phyloP scores from a whole-genome alignment of 164 flowering plant species.

The Macadamia integrifolia region DNA sequence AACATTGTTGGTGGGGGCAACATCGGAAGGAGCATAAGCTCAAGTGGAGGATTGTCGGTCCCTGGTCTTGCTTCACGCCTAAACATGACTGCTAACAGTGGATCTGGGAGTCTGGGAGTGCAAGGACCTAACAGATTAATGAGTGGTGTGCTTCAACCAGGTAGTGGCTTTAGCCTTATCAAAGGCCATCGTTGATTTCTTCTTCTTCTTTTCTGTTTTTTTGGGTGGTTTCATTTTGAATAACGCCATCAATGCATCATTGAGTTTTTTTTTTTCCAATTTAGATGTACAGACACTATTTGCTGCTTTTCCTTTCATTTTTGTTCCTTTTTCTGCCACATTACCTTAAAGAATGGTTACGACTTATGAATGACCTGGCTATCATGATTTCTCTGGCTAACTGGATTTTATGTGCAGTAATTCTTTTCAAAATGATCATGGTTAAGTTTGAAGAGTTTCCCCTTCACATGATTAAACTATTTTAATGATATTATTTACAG shows the following conservation, averaged over 20 bases:
- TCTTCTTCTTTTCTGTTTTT: too few species aligned
- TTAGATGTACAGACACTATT: too few species aligned
- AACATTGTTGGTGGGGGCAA: slow-evolving; percentile 77
- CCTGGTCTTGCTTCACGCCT: slow-evolving; percentile 80
- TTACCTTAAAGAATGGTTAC: too few species aligned
- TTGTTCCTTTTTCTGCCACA: too few species aligned
- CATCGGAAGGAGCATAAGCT: slow-evolving; percentile 55
- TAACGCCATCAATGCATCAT: not conserved
- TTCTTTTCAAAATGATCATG: not conserved
- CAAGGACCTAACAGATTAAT: slow-evolving; percentile 67
- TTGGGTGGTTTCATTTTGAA: not conserved
- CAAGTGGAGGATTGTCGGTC: slow-evolving; percentile 68
- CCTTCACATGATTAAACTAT: too few species aligned
- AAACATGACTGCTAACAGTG: slow-evolving; percentile 57
- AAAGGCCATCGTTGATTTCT: not conserved
- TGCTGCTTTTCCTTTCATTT: too few species aligned
- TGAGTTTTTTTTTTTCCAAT: too few species aligned
- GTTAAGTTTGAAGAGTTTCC: not conserved
- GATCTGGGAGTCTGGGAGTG: slow-evolving; percentile 52
- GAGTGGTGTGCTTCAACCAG: slow-evolving; percentile 74
- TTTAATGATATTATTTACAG: not conserved
- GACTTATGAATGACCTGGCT: not conserved
- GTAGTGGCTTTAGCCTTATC: slow-evolving; percentile 22
- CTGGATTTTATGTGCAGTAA: not conserved
- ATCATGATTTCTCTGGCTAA: not conserved